Percentiles rank a stretch among this genome's conserved stretches.
These are phyloP conservation scores for Ambrosia hybrid DNA, from an alignment of 140 eudicot genomes.

Conservation along the genomic window DNA sequence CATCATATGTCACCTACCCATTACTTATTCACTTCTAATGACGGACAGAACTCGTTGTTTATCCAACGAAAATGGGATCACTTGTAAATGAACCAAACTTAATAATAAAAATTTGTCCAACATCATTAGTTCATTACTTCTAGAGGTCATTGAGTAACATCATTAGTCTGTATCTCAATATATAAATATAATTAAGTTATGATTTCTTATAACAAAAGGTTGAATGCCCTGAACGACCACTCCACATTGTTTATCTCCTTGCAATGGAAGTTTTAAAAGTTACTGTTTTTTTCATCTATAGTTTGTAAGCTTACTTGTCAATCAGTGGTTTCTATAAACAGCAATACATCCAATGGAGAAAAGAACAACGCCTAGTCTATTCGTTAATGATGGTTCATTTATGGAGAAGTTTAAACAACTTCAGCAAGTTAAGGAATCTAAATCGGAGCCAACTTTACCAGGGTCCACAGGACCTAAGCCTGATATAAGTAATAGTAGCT, in stretches of 20 bases:
- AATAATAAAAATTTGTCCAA: neutral
- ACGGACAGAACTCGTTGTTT: neutral
- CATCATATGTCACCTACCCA: neutral
- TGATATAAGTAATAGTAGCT: slow-evolving; percentile 41
- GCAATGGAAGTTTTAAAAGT: neutral
- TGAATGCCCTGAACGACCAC: neutral
- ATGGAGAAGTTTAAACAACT: slow-evolving; percentile 95
- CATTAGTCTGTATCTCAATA: neutral
- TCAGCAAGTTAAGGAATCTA: slow-evolving; percentile 63
- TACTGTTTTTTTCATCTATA: slow-evolving; percentile 10
- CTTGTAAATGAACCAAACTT: neutral
- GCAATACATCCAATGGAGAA: slow-evolving; percentile 66
- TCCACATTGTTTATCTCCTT: slow-evolving; percentile 5
- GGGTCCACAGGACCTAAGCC: slow-evolving; percentile 53
- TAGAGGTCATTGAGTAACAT: slow-evolving; percentile 1
- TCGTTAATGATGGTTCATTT: slow-evolving; percentile 92
- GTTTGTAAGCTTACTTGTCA: slow-evolving; percentile 70
- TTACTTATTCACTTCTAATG: neutral
- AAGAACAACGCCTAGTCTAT: slow-evolving; percentile 56
- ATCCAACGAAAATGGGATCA: neutral
- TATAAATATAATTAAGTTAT: neutral
- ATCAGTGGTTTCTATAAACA: slow-evolving; percentile 55
- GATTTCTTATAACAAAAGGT: neutral
- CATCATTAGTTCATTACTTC: slow-evolving; percentile 1
- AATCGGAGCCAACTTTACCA: slow-evolving; percentile 33